phyloP scores from a whole-genome alignment of 352 stramenopile species.

The Phytopythium aichiense region DNA sequence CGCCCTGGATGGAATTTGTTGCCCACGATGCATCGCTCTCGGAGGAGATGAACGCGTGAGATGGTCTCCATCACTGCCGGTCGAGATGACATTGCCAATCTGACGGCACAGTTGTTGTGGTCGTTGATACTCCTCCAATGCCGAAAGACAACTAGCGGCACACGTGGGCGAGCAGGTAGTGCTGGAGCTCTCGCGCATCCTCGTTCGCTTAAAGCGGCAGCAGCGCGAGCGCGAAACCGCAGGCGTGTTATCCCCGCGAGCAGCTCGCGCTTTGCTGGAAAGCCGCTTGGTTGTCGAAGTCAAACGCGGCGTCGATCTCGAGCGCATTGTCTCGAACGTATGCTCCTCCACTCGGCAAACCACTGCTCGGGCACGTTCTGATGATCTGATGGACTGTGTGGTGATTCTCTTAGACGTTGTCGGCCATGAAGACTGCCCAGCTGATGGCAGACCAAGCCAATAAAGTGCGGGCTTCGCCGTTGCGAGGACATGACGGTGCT shows the following conservation, averaged over 20 bases:
- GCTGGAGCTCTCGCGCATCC: conserved; percentile 34
- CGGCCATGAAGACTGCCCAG: conserved; percentile 1
- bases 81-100: not conserved
- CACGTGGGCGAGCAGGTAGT: conserved; percentile 38
- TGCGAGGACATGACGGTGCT: not conserved
- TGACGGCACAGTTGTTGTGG: not conserved
- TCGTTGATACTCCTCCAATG: not conserved
- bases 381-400: not conserved
- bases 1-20: conserved; percentile 41
- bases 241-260: conserved; percentile 37
- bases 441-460: not conserved
- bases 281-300: conserved; percentile 59
- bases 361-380: too few species aligned
- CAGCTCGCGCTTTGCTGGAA: conserved; percentile 43
- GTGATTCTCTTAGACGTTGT: not conserved
- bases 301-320: conserved; percentile 48
- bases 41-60: conserved; percentile 32
- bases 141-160: conserved; percentile 31
- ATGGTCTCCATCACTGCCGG: not conserved
- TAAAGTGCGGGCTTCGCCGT: not conserved
- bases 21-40: conserved; percentile 41
- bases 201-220: conserved; percentile 37
- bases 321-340: conserved; percentile 42
- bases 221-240: conserved; percentile 34
- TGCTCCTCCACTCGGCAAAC: not conserved